phyloP scores from a whole-genome alignment of 352 stramenopile genomes.

The Pythium phragmitis region DNA sequence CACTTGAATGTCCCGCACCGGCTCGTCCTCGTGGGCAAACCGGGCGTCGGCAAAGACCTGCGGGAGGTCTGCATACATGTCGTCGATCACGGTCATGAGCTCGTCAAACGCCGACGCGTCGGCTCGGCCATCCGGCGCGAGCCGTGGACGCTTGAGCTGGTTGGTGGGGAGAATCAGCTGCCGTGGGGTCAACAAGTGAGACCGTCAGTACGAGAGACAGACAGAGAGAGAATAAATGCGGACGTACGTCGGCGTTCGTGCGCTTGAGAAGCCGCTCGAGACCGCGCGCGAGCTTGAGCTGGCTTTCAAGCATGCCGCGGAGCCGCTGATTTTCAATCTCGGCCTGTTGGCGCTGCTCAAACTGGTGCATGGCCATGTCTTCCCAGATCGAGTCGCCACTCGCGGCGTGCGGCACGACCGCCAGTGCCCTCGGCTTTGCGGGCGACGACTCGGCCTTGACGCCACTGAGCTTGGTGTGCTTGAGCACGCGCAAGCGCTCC shows the following conservation, averaged over 20 bases:
- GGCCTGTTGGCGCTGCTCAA: conserved; percentile 30
- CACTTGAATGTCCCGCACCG: conserved; percentile 25
- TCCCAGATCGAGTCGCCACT: conserved; percentile 22
- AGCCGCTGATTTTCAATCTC: conserved; percentile 60
- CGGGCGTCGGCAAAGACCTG: conserved; percentile 16
- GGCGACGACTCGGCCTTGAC: neutral
- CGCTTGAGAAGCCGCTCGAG: conserved; percentile 26
- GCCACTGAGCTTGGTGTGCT: conserved; percentile 11
- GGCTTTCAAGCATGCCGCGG: conserved; percentile 49
- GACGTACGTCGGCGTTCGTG: conserved; percentile 25
- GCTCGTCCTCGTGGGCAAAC: conserved; percentile 11
- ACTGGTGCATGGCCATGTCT: conserved; percentile 24
- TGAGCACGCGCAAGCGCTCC: conserved; percentile 23
- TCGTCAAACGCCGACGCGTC: conserved; percentile 21
- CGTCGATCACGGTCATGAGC: conserved; percentile 17
- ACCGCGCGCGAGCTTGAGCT: conserved; percentile 52
- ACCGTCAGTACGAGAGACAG: neutral
- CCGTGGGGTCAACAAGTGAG: neutral
- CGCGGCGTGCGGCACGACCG: neutral
- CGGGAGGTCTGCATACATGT: conserved; percentile 17
- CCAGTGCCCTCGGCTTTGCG: conserved; percentile 14
- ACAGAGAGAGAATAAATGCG: neutral
- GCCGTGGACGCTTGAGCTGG: conserved; percentile 18
- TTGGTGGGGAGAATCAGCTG: conserved; percentile 22
- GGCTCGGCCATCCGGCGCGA: conserved; percentile 2